Percentiles rank a stretch among this genome's conserved stretches.
phyloP scores from a whole-genome alignment of 805 yeast genomes.

The Candida caryicola region DNA sequence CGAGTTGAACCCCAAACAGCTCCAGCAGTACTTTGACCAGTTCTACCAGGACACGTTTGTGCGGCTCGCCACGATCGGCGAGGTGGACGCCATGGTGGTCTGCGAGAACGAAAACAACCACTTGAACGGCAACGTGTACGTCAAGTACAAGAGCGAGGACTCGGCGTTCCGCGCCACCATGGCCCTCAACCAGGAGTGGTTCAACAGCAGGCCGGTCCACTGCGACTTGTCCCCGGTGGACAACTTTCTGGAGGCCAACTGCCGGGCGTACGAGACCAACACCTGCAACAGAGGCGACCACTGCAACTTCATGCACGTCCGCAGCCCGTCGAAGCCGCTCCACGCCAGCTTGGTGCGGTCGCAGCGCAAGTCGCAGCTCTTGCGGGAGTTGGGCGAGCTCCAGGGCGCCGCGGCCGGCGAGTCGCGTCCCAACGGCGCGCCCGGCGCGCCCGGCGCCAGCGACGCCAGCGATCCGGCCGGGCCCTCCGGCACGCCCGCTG shows the following conservation, averaged over 20 bases:
- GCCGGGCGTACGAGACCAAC: conserved; percentile 64
- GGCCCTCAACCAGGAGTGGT: conserved; percentile 78
- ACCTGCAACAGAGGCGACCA: conserved; percentile 75
- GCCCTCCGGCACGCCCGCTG: no score
- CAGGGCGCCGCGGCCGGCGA: conserved; percentile 2
- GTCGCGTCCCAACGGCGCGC: conserved; percentile 6
- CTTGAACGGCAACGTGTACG: conserved; percentile 81
- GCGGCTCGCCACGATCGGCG: conserved; percentile 51
- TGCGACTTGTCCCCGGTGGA: conserved; percentile 76
- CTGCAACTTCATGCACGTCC: conserved; percentile 85
- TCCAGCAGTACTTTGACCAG: conserved; percentile 52
- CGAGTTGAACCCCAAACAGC: conserved; percentile 31
- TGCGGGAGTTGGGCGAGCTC: conserved; percentile 15
- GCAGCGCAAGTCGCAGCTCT: conserved; percentile 31
- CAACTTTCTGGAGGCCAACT: conserved; percentile 66
- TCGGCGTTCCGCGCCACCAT: conserved; percentile 62
- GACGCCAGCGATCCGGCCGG: not conserved
- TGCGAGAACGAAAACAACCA: conserved; percentile 84
- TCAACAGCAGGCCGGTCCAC: conserved; percentile 70
- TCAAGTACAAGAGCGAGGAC: conserved; percentile 51
- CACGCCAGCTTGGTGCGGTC: conserved; percentile 38
- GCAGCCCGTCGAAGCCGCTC: conserved; percentile 49
- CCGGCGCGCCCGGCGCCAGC: conserved; percentile 1
- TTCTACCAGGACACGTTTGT: conserved; percentile 71
- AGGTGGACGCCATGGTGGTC: conserved; percentile 61